A percentile compares a stretch with the other conserved stretches of the same genome.
Conservation (phyloP, 1,284 basidiomycete genomes). For the Ustilago hordei region DNA sequence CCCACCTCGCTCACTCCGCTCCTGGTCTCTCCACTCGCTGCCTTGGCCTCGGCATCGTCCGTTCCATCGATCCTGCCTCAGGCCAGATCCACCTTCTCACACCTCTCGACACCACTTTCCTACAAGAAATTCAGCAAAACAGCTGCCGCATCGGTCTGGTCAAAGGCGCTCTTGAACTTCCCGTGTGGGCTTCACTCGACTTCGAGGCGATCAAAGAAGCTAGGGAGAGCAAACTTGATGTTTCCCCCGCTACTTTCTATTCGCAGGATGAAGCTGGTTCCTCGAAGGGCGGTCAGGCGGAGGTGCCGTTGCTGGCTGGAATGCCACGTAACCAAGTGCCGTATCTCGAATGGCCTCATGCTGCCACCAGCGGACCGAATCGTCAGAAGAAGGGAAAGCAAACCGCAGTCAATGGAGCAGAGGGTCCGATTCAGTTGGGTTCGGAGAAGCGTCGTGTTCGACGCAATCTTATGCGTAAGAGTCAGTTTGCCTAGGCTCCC, state of each 20-base stretch:
- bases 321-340: slow-evolving; percentile 78
- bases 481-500: slow-evolving; percentile 31
- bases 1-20: slow-evolving; percentile 3
- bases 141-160: slow-evolving; percentile 75
- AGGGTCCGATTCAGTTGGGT: slow-evolving; percentile 71
- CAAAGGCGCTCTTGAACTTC: slow-evolving; percentile 88
- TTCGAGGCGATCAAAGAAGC: slow-evolving; percentile 71
- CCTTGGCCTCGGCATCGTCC: slow-evolving; percentile 59
- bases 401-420: neutral
- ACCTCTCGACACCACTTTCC: slow-evolving; percentile 73
- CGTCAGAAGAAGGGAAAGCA: slow-evolving; percentile 28
- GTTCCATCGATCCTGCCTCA: slow-evolving; percentile 51
- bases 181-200: slow-evolving; percentile 87
- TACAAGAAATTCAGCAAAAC: slow-evolving; percentile 49
- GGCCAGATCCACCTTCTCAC: slow-evolving; percentile 58
- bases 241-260: slow-evolving; percentile 5
- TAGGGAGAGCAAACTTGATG: slow-evolving; percentile 35
- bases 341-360: slow-evolving; percentile 82
- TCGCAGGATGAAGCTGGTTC: neutral
- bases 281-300: neutral
- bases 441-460: slow-evolving; percentile 80
- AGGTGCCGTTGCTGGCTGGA: slow-evolving; percentile 72
- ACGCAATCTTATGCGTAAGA: slow-evolving; percentile 84
- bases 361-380: slow-evolving; percentile 68
- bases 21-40: slow-evolving; percentile 24